Percentiles rank a stretch among this genome's conserved stretches.
Evolutionary conservation across 106 monocot species (phyloP).

Genomic region (Allium fistulosum): DNA sequence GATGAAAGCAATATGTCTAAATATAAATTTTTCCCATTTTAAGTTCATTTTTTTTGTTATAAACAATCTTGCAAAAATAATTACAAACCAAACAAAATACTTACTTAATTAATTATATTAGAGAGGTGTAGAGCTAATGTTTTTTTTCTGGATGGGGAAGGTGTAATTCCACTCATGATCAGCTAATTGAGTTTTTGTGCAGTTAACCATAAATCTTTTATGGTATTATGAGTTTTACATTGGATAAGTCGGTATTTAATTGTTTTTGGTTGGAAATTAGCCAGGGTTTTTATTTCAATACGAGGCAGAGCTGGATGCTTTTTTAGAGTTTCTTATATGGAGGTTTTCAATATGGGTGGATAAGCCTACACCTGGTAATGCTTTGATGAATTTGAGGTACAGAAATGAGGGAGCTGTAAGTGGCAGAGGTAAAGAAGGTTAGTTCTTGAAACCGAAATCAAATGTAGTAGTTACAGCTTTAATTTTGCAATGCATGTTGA

Average conservation of each 20-base stretch:
- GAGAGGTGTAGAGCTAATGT: too few relatives aligned
- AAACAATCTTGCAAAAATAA: background rate
- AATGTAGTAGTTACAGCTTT: too few relatives aligned
- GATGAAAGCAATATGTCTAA: too few relatives aligned
- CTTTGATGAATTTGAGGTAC: constrained; percentile 97
- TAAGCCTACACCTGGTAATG: constrained; percentile 96
- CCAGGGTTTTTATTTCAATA: constrained; percentile 98
- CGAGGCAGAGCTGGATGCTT: constrained; percentile 93
- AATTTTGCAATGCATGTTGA: too few relatives aligned
- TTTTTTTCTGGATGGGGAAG: too few relatives aligned
- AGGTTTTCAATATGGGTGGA: constrained; percentile 99
- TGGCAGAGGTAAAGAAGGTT: constrained; percentile 57
- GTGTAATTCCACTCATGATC: too few relatives aligned
- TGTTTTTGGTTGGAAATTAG: constrained; percentile 58
- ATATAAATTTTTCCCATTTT: too few relatives aligned
- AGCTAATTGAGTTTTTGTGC: too few relatives aligned
- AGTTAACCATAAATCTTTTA: background rate
- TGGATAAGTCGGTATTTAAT: background rate
- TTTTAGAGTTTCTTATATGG: constrained; percentile 99
- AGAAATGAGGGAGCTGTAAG: constrained; percentile 65
- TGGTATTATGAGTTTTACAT: background rate
- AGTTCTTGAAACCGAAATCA: background rate
- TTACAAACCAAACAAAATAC: too few relatives aligned
- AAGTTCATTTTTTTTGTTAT: background rate
- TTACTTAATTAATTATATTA: too few relatives aligned